These are phyloP conservation scores for Imleria badia DNA, from an alignment of 768 basidiomycete species.

Conservation along the genomic window DNA sequence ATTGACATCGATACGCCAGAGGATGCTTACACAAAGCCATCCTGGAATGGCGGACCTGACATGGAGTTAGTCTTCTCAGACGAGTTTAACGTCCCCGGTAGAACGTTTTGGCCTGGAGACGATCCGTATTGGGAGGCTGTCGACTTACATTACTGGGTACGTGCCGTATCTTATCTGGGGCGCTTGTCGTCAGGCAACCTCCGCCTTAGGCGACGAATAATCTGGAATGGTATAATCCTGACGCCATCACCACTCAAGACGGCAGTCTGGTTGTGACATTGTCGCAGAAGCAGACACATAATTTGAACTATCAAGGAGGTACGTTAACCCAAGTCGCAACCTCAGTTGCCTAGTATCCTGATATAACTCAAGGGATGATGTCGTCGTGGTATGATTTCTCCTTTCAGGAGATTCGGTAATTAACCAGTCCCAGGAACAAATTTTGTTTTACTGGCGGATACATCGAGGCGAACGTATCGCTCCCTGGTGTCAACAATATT, in stretches of 20 bases:
- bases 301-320: conserved; percentile 46
- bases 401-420: neutral
- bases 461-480: conserved; percentile 59
- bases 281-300: conserved; percentile 43
- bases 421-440: conserved; percentile 62
- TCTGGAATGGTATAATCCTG: conserved; percentile 60
- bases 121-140: conserved; percentile 81
- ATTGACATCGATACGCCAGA: conserved; percentile 61
- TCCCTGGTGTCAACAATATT: conserved; percentile 68
- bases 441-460: conserved; percentile 88
- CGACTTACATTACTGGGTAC: conserved; percentile 43
- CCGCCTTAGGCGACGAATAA: conserved; percentile 41
- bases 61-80: conserved; percentile 69
- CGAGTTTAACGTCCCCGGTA: conserved; percentile 75
- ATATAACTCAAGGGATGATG: conserved; percentile 47
- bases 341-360: conserved; percentile 26
- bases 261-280: conserved; percentile 55
- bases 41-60: conserved; percentile 59
- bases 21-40: conserved; percentile 51
- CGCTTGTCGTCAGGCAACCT: conserved; percentile 32
- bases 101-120: conserved; percentile 79
- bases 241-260: conserved; percentile 47
- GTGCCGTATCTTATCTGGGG: conserved; percentile 26
- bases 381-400: conserved; percentile 35
- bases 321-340: conserved; percentile 13